Conservation (phyloP, 805 yeast species). For the Diddensiella transvaalensis region DNA sequence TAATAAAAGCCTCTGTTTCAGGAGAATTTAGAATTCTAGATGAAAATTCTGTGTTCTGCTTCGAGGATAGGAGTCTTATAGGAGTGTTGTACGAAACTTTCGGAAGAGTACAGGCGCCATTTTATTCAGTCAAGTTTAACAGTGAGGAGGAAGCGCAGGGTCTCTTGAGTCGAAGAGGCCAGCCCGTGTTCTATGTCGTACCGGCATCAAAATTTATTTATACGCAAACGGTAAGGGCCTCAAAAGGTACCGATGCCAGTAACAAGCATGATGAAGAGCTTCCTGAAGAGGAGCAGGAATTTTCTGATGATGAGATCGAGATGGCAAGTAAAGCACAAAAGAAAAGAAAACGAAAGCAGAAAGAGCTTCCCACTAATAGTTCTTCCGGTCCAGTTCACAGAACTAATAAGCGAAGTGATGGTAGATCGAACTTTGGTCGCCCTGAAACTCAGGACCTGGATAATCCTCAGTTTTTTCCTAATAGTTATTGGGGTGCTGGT, state of each 20-base stretch:
- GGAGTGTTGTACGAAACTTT: slow-evolving; percentile 86
- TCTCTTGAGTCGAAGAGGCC: slow-evolving; percentile 49
- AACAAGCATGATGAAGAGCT: slow-evolving; percentile 93
- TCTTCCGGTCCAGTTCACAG: not conserved
- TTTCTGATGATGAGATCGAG: slow-evolving; percentile 91
- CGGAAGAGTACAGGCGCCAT: slow-evolving; percentile 80
- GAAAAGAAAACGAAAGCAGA: slow-evolving; percentile 56
- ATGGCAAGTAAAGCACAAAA: slow-evolving; percentile 60
- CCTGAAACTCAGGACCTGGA: not conserved
- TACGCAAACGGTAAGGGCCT: slow-evolving; percentile 63
- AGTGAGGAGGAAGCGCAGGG: slow-evolving; percentile 45
- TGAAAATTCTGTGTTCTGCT: slow-evolving; percentile 70
- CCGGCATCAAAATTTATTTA: slow-evolving; percentile 74
- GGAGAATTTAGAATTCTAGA: slow-evolving; percentile 82
- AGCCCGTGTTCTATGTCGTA: slow-evolving; percentile 69
- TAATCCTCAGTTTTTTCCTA: not conserved
- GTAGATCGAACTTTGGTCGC: not conserved
- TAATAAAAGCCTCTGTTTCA: slow-evolving; percentile 67
- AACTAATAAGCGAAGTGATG: not conserved
- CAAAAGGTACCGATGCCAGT: slow-evolving; percentile 90
- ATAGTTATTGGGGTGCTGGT: not conserved
- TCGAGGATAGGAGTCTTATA: slow-evolving; percentile 62
- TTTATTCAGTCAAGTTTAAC: slow-evolving; percentile 70
- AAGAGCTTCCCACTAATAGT: slow-evolving; percentile 28
- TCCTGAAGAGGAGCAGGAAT: slow-evolving; percentile 90